phyloP scores from a whole-genome alignment of 495 filamentous ascomycete genomes.

The Talaromyces liani region DNA sequence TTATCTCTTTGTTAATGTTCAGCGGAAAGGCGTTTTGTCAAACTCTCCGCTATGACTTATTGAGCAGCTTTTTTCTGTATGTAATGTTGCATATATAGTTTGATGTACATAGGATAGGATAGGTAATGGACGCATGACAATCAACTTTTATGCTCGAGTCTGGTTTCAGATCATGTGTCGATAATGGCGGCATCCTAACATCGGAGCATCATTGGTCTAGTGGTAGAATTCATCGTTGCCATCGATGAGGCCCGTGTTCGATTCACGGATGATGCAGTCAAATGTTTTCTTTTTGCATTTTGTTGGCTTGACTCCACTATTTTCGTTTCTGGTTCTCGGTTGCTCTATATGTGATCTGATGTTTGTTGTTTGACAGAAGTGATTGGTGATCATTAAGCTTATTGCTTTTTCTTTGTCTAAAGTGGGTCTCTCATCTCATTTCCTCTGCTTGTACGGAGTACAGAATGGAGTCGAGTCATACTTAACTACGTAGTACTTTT shows the following conservation, averaged over 20 bases:
- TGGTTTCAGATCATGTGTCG: too few relatives aligned
- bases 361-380: neutral
- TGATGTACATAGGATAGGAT: neutral
- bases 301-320: neutral
- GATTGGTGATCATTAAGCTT: neutral
- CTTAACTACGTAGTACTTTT: too few relatives aligned
- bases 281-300: neutral
- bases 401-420: neutral
- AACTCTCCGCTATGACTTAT: neutral
- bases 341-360: neutral
- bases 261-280: slow-evolving; percentile 49
- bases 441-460: too few relatives aligned
- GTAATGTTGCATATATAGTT: neutral
- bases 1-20: neutral
- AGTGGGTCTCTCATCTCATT: too few relatives aligned
- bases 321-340: neutral
- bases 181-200: neutral
- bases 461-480: too few relatives aligned
- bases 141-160: too few relatives aligned
- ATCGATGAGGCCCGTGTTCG: slow-evolving; percentile 54
- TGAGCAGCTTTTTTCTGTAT: neutral
- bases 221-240: slow-evolving; percentile 55
- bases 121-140: neutral
- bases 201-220: slow-evolving; percentile 48
- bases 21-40: neutral